A percentile compares a stretch with the other conserved stretches of the same genome.
Evolutionary conservation across 208 protist genomes (phyloP).

Genomic region (Leishmania turanica): DNA sequence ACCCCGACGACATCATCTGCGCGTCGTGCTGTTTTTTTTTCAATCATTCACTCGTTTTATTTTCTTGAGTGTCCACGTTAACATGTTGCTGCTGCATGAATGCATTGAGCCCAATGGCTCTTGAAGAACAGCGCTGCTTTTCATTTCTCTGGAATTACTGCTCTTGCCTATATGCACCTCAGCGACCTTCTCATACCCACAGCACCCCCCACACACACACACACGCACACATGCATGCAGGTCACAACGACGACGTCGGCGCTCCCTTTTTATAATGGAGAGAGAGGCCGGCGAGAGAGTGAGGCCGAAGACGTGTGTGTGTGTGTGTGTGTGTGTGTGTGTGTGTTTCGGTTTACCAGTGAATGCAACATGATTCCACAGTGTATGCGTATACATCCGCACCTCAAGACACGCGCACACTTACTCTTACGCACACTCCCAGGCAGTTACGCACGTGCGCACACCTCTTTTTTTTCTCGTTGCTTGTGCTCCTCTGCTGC

Average conservation of each 20-base stretch:
- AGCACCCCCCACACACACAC: neutral
- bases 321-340: too few relatives aligned
- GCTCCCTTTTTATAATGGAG: neutral
- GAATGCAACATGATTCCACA: neutral
- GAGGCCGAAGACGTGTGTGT: neutral
- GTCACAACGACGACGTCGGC: neutral
- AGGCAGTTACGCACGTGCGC: neutral
- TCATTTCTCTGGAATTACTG: neutral
- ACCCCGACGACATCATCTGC: neutral
- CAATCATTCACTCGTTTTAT: conserved; percentile 2
- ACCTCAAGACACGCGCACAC: neutral
- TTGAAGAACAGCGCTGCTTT: neutral
- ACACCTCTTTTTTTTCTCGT: neutral
- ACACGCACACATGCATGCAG: neutral
- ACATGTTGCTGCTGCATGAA: neutral
- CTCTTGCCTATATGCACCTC: neutral
- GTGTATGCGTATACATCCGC: neutral
- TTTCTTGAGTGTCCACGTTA: neutral
- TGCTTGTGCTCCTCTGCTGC: neutral
- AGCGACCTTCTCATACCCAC: neutral
- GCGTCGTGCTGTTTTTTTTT: neutral
- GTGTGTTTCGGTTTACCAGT: neutral
- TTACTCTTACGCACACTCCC: neutral
- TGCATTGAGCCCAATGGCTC: neutral
- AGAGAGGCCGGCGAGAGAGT: neutral